Percentiles rank a stretch among this genome's conserved stretches.
These are phyloP conservation scores for Haplographium delicatum DNA, from an alignment of 495 filamentous ascomycete species.

Conservation along the genomic window DNA sequence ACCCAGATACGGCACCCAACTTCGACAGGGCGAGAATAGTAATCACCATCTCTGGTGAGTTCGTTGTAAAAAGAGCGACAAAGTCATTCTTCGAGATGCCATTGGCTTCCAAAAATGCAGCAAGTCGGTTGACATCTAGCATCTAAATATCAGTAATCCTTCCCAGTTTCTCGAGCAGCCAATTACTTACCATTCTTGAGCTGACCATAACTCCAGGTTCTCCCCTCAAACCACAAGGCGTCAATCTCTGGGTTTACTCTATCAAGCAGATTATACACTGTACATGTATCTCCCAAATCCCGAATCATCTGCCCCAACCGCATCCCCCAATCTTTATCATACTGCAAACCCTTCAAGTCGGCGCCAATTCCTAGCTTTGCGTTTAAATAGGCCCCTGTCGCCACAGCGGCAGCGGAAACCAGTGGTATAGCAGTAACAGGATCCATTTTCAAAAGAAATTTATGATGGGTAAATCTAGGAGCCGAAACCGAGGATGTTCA, in stretches of 20 bases:
- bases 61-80: constrained; percentile 42
- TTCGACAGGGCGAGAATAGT: constrained; percentile 19
- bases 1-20: constrained; percentile 15
- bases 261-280: constrained; percentile 41
- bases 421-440: constrained; percentile 30
- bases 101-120: constrained; percentile 35
- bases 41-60: constrained; percentile 25
- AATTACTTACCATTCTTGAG: constrained; percentile 39
- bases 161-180: not conserved
- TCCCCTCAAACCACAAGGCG: constrained; percentile 48
- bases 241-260: constrained; percentile 32
- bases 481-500: too few relatives aligned
- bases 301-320: constrained; percentile 36
- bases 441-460: constrained; percentile 21
- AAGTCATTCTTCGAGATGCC: constrained; percentile 36
- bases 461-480: too few relatives aligned
- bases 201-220: constrained; percentile 44
- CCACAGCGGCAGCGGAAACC: constrained; percentile 36
- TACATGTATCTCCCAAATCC: constrained; percentile 38
- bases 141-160: not conserved
- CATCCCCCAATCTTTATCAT: constrained; percentile 32
- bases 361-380: constrained; percentile 41
- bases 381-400: constrained; percentile 44
- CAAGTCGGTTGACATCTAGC: constrained; percentile 41
- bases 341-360: constrained; percentile 32